Conservation (phyloP, 345 rosid genomes). For the Citrus inodora region DNA sequence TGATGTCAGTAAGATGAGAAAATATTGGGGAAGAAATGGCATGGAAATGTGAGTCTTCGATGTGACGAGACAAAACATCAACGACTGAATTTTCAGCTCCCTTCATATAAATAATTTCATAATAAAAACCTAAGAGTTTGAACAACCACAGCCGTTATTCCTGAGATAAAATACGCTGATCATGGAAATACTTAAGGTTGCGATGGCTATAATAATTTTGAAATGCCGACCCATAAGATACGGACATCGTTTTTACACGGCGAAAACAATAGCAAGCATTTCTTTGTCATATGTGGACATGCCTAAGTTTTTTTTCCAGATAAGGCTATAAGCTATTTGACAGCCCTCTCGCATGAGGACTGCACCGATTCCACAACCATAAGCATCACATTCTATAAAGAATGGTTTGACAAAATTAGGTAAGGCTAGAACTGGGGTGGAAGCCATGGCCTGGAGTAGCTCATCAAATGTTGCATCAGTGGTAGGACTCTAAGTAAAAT, state of each 20-base stretch:
- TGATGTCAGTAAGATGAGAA: not conserved
- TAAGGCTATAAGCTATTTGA: too few relatives aligned
- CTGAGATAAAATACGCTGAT: not conserved
- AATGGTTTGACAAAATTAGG: not conserved
- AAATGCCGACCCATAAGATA: not conserved
- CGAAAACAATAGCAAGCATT: not conserved
- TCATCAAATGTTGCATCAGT: not conserved
- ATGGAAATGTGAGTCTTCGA: not conserved
- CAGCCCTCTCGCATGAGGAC: not conserved
- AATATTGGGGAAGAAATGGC: not conserved
- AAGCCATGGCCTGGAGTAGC: not conserved
- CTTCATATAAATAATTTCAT: too few relatives aligned
- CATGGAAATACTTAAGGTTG: not conserved
- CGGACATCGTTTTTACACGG: not conserved
- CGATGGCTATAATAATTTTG: not conserved
- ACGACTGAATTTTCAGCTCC: not conserved
- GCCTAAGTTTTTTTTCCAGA: not conserved
- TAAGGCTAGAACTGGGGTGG: not conserved
- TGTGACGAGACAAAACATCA: not conserved
- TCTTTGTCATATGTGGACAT: not conserved
- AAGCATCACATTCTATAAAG: not conserved
- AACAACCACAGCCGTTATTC: too few relatives aligned
- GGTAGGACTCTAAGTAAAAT: not conserved
- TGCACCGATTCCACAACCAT: not conserved
- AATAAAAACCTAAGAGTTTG: not conserved